Evolutionary conservation across 225 moss, liverwort and hornwort species (phyloP), one percentile per base, ranked within the genome.

Genomic region (Straminergon stramineum): DNA sequence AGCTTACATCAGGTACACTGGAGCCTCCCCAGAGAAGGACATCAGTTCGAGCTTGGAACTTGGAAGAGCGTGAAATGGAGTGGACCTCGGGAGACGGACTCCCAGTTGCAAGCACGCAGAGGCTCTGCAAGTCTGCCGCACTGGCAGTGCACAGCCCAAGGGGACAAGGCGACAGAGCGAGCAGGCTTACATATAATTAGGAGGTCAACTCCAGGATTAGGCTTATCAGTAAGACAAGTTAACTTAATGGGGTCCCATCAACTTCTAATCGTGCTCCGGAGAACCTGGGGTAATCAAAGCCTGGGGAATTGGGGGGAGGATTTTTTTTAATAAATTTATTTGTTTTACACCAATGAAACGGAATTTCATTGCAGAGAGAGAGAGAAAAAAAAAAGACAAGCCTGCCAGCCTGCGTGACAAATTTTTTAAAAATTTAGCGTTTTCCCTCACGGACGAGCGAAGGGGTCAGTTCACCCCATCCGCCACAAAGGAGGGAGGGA

Each of bases 121-220:
- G 34, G 34, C 76, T 31, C 39, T 58, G 80, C 55, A 9, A 9
- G 0, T 5, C 45, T 23, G 62, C 62, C 11, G 60, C 4, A 28
- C 19, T 75, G 48, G 58, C 83, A 61, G 48, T 71, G 86, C 81
- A 30, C 58, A 81, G 26, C 41, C 27, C 22, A 32, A 60, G 83
- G 84, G 75, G 69, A 88, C 89, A 41, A 82, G 75, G 10, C 74
- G 88, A 74, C 91, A 82, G 69, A 81, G 81, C 1, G 9, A 45
- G 17, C 81, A 88, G 81, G 65, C 31, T 57, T 27, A 64, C 17
- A 16, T 5, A 15, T 55, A 56, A 73, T 43, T 66, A 84, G 43
- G 53, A 87, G 91, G 91, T 91, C 91, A 91, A 91, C 89, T 20
- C 78, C 13, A 63, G 86, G 70, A 28, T 89, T 86, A 63, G 83